Evolutionary conservation across 495 filamentous ascomycete species (phyloP), one percentile per base, ranked within the genome.

Genomic region (Elaphomyces granulatus): DNA sequence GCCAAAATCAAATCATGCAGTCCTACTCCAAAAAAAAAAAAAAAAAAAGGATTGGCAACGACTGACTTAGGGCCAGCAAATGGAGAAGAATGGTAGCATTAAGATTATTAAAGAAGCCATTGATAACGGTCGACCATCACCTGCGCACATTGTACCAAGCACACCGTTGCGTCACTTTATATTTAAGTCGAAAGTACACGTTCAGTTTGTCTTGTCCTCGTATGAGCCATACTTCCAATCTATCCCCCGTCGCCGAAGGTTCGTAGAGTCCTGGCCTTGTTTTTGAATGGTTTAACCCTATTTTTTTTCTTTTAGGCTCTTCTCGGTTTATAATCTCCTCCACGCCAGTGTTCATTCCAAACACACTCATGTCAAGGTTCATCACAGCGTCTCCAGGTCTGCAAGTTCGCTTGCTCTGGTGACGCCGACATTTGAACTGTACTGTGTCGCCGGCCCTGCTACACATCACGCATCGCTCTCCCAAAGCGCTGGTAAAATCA

Each of bases 161-260:
- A 80, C 83, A 4, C 74, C 79, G 4, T 60, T 96, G 20, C 72
- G 78, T 36, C 90, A 98, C 60, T 98, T 95, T 58, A 60, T 98
- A 21, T 98, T 93, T 64, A 96, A 94, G 57, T 90, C 83, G 15
- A 70, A 80, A 32, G 77, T 77, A 14, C 95, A 98, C 55, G 90
- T 96, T 14, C 90, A 98, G 52, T 98, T 94, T 55, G 77, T 75
- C 31, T 94, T 94, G 83, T 81, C 88, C 12, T 74, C 81, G 0
- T 85, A 80, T 38, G 67, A 77, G 10, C 82, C 87, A 0, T 66
- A 78, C 41, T 93, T 87, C 51, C 61, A 55, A 32, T 75, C 62
- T 8, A 49, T 76, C 8, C 60, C 84, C 15, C 72, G 78, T 19
- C 67, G 80, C 34, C 68, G 87, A 56, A 75, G 76, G 67, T 78